Base-by-base conservation (phyloP, 495 filamentous ascomycete species). In the Neurospora sp. region DNA sequence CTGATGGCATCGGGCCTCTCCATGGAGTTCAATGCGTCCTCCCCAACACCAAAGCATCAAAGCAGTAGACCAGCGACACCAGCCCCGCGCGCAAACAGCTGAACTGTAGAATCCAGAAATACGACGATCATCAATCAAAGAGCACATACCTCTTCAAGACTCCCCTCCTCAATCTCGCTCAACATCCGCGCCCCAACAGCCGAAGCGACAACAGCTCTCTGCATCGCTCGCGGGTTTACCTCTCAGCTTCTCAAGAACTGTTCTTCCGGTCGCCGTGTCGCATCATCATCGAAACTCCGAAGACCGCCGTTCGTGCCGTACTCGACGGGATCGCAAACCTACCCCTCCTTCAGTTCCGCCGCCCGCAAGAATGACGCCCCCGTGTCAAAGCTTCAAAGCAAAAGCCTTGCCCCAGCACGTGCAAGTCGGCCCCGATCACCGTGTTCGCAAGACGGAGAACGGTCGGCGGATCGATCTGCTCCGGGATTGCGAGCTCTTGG, bases 401-500 rank as follows among this genome's bases (percentile, higher is more conserved):
- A 81, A 83, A 31, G 78, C 87, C 14, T 84, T 93, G 17, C 79
- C 82, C 1, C 27, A 79, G 16, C 79, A 83, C 59, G 76, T 90
- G 70, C 89, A 91, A 73, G 71, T 82, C 17, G 81, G 78, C 14
- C 71, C 78, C 10, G 77, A 83, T 69, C 84, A 86, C 6, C 85
- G 82, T 71, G 71, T 74, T 72, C 86, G 87, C 70, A 89, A 92
- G 78, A 80, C 81, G 27, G 80, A 76, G 41, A 75, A 76, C 70
- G 85, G 81, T 69, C 71, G 75, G 8, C 75, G 79, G 44, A 81
- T 91, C 74, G 85, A 92, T 69, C 82, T 96, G 17, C 82, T 86
- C 69, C 82, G 88, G 27, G 76, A 80, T 65, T 97, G 94, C 53
- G 86, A 90, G 78, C 84, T 96, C 40, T 79, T 92, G 70, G 90